Conservation (phyloP, 2,329 filamentous ascomycete species). For the Drechmeria coniospora region DNA sequence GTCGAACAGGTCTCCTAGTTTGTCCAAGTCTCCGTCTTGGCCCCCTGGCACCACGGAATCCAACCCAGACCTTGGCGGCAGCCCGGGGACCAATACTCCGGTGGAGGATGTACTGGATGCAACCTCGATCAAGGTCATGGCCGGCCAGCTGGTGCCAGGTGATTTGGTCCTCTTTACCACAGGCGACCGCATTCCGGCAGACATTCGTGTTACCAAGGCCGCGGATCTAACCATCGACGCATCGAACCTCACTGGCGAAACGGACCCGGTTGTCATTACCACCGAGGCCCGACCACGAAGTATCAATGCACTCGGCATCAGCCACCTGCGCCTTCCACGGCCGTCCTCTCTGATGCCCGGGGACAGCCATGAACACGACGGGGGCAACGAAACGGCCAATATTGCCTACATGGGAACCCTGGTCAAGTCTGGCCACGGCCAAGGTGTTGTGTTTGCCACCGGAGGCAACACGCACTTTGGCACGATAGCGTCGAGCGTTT, state of each 20-base stretch:
- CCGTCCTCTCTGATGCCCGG: constrained; percentile 25
- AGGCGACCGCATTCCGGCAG: constrained; percentile 89
- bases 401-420: constrained; percentile 98
- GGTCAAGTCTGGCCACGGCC: constrained; percentile 86
- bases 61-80: constrained; percentile 23
- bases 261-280: constrained; percentile 74
- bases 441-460: constrained; percentile 94
- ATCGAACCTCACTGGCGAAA: constrained; percentile 93
- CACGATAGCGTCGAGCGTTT: constrained; percentile 84
- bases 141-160: constrained; percentile 74
- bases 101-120: constrained; percentile 51
- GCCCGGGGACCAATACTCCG: constrained; percentile 39
- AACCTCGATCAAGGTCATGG: constrained; percentile 71
- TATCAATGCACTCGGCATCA: constrained; percentile 12
- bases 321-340: constrained; percentile 13
- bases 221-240: constrained; percentile 88
- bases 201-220: constrained; percentile 84
- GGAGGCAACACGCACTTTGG: constrained; percentile 91
- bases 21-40: constrained; percentile 28
- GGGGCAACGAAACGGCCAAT: constrained; percentile 62
- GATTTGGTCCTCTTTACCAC: constrained; percentile 91
- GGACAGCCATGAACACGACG: constrained; percentile 43
- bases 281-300: constrained; percentile 36
- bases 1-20: constrained; percentile 17
- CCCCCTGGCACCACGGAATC: constrained; percentile 27